Evolutionary conservation across 306 rosid genomes (phyloP).

Genomic region (Ammopiptanthus mongolicus): DNA sequence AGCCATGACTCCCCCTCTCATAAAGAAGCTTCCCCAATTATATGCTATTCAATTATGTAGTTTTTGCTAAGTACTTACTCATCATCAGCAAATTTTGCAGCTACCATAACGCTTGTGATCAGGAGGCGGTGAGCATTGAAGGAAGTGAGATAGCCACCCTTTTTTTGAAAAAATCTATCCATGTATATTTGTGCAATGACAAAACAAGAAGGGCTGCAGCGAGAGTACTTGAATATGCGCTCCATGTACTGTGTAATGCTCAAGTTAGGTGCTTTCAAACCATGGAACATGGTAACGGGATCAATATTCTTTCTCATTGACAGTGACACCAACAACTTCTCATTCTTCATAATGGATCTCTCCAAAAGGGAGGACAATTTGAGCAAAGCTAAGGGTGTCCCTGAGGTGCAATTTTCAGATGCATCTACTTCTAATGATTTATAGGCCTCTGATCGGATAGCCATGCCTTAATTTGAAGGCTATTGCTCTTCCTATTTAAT

Average conservation of each 20-base stretch:
- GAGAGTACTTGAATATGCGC: conserved; percentile 51
- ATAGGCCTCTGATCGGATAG: not conserved
- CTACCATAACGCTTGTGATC: conserved; percentile 52
- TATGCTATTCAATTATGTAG: too few species aligned
- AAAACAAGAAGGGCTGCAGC: conserved; percentile 58
- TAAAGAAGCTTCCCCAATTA: too few species aligned
- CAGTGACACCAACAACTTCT: conserved; percentile 13
- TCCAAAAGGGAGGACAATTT: conserved; percentile 36
- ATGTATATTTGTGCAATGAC: conserved; percentile 63
- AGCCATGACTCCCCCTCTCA: too few species aligned
- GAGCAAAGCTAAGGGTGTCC: conserved; percentile 30
- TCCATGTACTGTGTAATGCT: conserved; percentile 45
- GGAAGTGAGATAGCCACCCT: conserved; percentile 44
- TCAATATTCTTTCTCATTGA: conserved; percentile 29
- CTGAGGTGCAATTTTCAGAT: not conserved
- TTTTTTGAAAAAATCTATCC: conserved; percentile 42
- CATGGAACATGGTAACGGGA: conserved; percentile 45
- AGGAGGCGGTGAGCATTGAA: conserved; percentile 60
- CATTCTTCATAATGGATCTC: conserved; percentile 42
- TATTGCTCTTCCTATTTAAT: not conserved
- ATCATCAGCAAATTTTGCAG: conserved; percentile 55
- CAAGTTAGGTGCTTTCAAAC: conserved; percentile 46
- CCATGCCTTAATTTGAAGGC: not conserved
- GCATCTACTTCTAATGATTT: conserved; percentile 28
- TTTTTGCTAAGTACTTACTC: conserved; percentile 28